A percentile compares a stretch with the other conserved stretches of the same genome.
Conservation (phyloP, 768 basidiomycete species). For the Suillus sp. region DNA sequence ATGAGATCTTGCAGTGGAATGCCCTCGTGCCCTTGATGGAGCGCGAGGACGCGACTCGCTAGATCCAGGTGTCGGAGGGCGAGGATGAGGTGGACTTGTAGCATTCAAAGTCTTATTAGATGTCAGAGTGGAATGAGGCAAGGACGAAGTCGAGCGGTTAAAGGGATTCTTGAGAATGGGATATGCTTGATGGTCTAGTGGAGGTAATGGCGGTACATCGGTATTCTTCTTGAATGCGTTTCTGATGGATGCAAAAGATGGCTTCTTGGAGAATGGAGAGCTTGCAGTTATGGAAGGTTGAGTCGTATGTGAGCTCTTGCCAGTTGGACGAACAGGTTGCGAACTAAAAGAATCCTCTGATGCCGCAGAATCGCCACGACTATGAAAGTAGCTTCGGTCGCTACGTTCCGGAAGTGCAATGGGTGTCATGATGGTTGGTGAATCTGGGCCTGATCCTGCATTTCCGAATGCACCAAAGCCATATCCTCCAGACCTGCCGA, state of each 20-base stretch:
- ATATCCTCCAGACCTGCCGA: constrained; percentile 61
- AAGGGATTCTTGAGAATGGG: constrained; percentile 80
- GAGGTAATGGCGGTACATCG: constrained; percentile 78
- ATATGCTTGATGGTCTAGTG: constrained; percentile 66
- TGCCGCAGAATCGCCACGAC: constrained; percentile 74
- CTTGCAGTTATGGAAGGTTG: constrained; percentile 58
- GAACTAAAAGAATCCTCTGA: constrained; percentile 78
- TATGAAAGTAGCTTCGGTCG: constrained; percentile 66
- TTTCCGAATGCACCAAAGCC: constrained; percentile 43
- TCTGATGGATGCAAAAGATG: constrained; percentile 84
- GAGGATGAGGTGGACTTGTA: constrained; percentile 53
- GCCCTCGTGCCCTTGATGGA: constrained; percentile 53
- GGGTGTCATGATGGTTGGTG: constrained; percentile 63
- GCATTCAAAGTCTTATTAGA: constrained; percentile 43
- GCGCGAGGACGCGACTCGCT: constrained; percentile 40
- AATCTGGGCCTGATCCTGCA: constrained; percentile 56
- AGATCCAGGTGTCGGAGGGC: constrained; percentile 64
- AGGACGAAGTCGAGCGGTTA: constrained; percentile 78
- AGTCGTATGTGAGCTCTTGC: constrained; percentile 58
- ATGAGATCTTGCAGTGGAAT: constrained; percentile 67
- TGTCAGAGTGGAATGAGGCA: constrained; percentile 49
- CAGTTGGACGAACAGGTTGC: constrained; percentile 56
- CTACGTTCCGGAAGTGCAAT: constrained; percentile 42
- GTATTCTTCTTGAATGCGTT: constrained; percentile 80
- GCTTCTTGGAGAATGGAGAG: constrained; percentile 73